phyloP scores from a whole-genome alignment of 768 basidiomycete species.

The Hypholoma sublateritium region DNA sequence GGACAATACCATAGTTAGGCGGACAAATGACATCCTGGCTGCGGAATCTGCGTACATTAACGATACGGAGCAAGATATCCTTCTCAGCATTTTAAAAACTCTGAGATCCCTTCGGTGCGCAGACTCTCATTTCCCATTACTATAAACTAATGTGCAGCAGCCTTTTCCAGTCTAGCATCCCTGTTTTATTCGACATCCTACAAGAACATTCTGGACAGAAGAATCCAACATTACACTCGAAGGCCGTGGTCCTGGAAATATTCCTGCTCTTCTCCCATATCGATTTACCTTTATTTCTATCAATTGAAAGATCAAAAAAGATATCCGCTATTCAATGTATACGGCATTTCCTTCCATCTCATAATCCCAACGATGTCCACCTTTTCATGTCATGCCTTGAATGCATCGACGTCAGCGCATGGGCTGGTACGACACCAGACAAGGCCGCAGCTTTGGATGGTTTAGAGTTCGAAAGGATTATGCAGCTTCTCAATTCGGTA shows the following conservation, averaged over 20 bases:
- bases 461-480: conserved; percentile 72
- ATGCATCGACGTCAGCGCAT: conserved; percentile 54
- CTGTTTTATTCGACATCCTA: conserved; percentile 19
- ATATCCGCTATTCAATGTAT: conserved; percentile 45
- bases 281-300: conserved; percentile 25
- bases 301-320: conserved; percentile 23
- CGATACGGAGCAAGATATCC: conserved; percentile 7
- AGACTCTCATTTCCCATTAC: background rate
- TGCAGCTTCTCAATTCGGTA: conserved; percentile 62
- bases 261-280: conserved; percentile 35
- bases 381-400: conserved; percentile 66
- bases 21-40: conserved; percentile 16
- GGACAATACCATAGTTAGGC: conserved; percentile 9
- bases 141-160: background rate
- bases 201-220: conserved; percentile 4
- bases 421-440: conserved; percentile 64
- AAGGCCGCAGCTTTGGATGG: conserved; percentile 58
- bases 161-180: conserved; percentile 11
- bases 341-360: conserved; percentile 56
- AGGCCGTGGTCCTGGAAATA: conserved; percentile 31
- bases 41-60: conserved; percentile 11
- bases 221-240: conserved; percentile 2
- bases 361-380: conserved; percentile 60
- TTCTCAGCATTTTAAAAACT: conserved; percentile 14
- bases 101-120: conserved; percentile 13